A percentile compares a stretch with the other conserved stretches of the same genome.
Evolutionary conservation across 2,329 filamentous ascomycete species (phyloP).

Genomic region (Trichoderma sp.): DNA sequence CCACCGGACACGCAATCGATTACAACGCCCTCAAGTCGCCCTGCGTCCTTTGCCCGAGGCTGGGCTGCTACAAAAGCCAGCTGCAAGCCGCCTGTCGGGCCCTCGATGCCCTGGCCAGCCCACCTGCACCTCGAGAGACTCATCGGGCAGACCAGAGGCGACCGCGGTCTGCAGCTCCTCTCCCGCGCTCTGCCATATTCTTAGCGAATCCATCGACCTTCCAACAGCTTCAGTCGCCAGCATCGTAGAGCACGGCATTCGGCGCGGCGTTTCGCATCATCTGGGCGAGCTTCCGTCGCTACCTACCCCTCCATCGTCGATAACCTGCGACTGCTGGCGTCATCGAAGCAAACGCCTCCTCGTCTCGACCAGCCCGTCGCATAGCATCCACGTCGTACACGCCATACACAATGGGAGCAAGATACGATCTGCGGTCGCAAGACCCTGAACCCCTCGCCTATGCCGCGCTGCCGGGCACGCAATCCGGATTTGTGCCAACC

Average conservation of each 20-base stretch:
- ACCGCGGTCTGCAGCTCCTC: neutral
- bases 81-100: constrained; percentile 7
- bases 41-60: neutral
- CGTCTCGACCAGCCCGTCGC: neutral
- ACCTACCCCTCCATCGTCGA: constrained; percentile 23
- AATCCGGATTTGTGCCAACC: constrained; percentile 36
- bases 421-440: constrained; percentile 37
- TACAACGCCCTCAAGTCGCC: neutral
- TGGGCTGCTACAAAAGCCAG: constrained; percentile 14
- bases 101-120: constrained; percentile 17
- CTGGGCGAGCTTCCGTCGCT: neutral
- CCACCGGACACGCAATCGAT: constrained; percentile 28
- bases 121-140: neutral
- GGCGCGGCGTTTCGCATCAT: neutral
- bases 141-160: neutral
- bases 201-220: neutral
- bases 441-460: constrained; percentile 38
- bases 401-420: constrained; percentile 35
- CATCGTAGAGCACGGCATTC: neutral
- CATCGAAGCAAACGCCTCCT: neutral
- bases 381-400: neutral
- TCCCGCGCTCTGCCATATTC: neutral
- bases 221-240: neutral
- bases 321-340: neutral
- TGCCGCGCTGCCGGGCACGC: constrained; percentile 41